phyloP scores from a whole-genome alignment of 768 basidiomycete species.

The Tulasnella sp. region DNA sequence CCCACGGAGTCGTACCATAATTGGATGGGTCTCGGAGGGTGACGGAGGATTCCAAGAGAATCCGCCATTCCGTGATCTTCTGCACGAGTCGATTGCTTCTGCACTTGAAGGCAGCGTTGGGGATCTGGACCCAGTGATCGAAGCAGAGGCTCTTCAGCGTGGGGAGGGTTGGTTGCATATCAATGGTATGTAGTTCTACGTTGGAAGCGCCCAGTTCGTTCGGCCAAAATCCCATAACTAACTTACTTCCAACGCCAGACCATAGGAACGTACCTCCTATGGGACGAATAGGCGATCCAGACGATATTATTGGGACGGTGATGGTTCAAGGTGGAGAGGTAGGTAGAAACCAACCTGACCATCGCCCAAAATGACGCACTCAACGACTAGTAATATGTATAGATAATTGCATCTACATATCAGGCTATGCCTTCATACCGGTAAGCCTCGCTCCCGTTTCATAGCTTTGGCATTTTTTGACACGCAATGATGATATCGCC shows the following conservation, averaged over 20 bases:
- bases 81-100: constrained; percentile 50
- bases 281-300: constrained; percentile 65
- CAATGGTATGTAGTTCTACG: constrained; percentile 34
- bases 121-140: constrained; percentile 50
- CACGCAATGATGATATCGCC: not conserved
- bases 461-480: too few relatives aligned
- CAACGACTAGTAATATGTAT: constrained; percentile 40
- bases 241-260: constrained; percentile 34
- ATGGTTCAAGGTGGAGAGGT: constrained; percentile 61
- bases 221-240: not conserved
- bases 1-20: constrained; percentile 40
- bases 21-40: constrained; percentile 48
- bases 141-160: constrained; percentile 51
- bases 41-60: constrained; percentile 55
- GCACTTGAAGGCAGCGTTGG: constrained; percentile 42
- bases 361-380: not conserved
- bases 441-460: constrained; percentile 6
- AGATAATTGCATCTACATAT: constrained; percentile 43
- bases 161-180: constrained; percentile 84
- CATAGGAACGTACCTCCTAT: constrained; percentile 57
- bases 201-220: not conserved
- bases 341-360: not conserved
- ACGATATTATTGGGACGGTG: constrained; percentile 73
- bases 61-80: constrained; percentile 42
- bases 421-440: constrained; percentile 71